Percentiles rank a stretch among this genome's conserved stretches.
These are phyloP conservation scores for Colletotrichum incanum DNA, from an alignment of 2,329 filamentous ascomycete species.

Conservation along the genomic window DNA sequence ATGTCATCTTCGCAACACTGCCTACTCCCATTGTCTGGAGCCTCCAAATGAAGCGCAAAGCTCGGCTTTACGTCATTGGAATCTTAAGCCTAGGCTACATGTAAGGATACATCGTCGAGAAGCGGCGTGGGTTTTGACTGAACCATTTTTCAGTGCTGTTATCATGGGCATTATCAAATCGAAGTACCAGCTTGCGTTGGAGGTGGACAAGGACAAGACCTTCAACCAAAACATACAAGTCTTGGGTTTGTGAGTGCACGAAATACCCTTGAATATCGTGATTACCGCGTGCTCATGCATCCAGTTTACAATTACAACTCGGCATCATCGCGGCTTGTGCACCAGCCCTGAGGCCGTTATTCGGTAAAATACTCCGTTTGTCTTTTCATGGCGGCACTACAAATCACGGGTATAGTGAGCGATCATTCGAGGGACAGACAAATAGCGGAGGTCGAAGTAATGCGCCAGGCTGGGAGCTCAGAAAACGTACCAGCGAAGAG, in stretches of 20 bases:
- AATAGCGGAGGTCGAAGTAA: conserved; percentile 39
- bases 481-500: conserved; percentile 42
- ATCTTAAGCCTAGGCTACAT: conserved; percentile 61
- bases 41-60: conserved; percentile 56
- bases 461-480: background rate
- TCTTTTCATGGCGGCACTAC: conserved; percentile 31
- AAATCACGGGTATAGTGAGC: background rate
- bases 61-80: conserved; percentile 56
- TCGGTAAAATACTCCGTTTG: conserved; percentile 49
- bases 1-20: conserved; percentile 59
- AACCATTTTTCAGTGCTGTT: conserved; percentile 51
- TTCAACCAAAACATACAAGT: conserved; percentile 50
- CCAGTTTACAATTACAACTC: conserved; percentile 59
- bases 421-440: conserved; percentile 44
- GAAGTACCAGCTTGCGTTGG: conserved; percentile 53
- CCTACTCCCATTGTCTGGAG: conserved; percentile 59
- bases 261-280: background rate
- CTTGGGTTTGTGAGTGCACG: conserved; percentile 52
- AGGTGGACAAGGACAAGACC: conserved; percentile 49
- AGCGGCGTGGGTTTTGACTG: background rate
- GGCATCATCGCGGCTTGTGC: conserved; percentile 58
- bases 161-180: conserved; percentile 58
- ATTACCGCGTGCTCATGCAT: conserved; percentile 45
- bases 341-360: conserved; percentile 56
- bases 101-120: conserved; percentile 45